Base-by-base conservation (phyloP, 768 basidiomycete species). In the Boletus pseudo-olivaceus region DNA sequence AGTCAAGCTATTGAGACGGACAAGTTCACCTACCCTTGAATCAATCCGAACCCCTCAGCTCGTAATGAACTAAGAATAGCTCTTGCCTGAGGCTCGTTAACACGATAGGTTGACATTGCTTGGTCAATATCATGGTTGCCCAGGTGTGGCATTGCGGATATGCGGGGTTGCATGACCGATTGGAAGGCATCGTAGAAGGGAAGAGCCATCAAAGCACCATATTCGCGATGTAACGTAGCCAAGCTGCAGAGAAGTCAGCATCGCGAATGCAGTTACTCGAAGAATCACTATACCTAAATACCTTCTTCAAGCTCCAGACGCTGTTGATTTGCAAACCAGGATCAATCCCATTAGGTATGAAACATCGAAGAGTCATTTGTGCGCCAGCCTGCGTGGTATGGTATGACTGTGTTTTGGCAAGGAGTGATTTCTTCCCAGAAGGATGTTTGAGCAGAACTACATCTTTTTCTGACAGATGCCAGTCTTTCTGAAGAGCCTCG, bases 81-180 rank as follows among this genome's bases (percentile, higher is more conserved):
- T 33, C 74, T 80, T 8, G 97, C 95, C 69, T 99, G 97, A 2
- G 97, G 97, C 67, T 95, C 88, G 66, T 99, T 99, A 47, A 98
- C 82, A 38, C 78, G 75, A 66, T 88, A 87, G 3, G 73, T 74
- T 8, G 75, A 65, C 87, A 94, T 93, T 9, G 85, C 78, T 51
- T 80, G 75, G 48, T 79, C 68, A 7, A 96, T 67, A 26, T 85
- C 82, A n/a, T 63, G 68, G 6, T 62, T 55, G 8, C 84, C 78
- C 33, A 83, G 56, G n/a, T 61, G 66, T 1, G 80, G 68, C 8
- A 74, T 70, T 40, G 66, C 70, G 27, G 82, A 75, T 9, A 90
- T 76, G n/a, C 75, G 74, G 5, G 93, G 89, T 34, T 77, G 75
- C 54, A 98, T 71, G 46, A 98, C 83, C 26, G 78, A 78, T n/a